Conservation (phyloP, 176 grass and related monocot species). For the Aegilops sharonensis region DNA sequence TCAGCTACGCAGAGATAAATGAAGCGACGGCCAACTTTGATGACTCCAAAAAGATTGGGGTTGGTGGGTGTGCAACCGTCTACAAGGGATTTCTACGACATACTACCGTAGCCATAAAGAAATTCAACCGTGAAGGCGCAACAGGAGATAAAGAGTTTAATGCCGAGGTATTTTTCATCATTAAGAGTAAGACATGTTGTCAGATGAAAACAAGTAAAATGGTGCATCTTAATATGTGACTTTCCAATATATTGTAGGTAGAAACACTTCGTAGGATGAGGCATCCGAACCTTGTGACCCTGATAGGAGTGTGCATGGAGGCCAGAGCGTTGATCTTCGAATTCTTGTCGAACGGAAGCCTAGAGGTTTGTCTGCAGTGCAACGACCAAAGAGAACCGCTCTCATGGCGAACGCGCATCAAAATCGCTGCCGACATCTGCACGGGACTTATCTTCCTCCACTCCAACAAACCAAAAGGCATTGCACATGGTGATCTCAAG, state of each 20-base stretch:
- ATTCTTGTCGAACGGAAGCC: slow-evolving; percentile 52
- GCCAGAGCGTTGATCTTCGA: slow-evolving; percentile 51
- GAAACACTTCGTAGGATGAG: slow-evolving; percentile 49
- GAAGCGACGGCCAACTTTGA: slow-evolving; percentile 61
- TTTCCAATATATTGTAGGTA: slow-evolving; percentile 42
- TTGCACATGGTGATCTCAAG: slow-evolving; percentile 73
- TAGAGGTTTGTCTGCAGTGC: slow-evolving; percentile 48
- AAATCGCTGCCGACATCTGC: slow-evolving; percentile 57
- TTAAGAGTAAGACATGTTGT: no score
- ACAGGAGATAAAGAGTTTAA: slow-evolving; percentile 52
- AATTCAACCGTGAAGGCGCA: slow-evolving; percentile 41
- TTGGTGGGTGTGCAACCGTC: slow-evolving; percentile 59
- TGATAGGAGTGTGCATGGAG: slow-evolving; percentile 62
- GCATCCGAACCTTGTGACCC: slow-evolving; percentile 66
- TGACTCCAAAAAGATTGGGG: slow-evolving; percentile 49
- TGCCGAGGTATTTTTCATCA: slow-evolving; percentile 52
- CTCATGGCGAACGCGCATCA: slow-evolving; percentile 45
- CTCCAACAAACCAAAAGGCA: slow-evolving; percentile 39
- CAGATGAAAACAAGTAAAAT: no score
- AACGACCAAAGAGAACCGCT: slow-evolving; percentile 21
- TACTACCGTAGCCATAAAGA: slow-evolving; percentile 64
- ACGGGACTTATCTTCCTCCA: slow-evolving; percentile 67
- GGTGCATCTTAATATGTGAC: slow-evolving; percentile 25
- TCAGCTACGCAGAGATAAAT: slow-evolving; percentile 29
- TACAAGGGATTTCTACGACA: slow-evolving; percentile 65